Conservation (phyloP, 1,284 basidiomycete species). For the Trametes sp. region DNA sequence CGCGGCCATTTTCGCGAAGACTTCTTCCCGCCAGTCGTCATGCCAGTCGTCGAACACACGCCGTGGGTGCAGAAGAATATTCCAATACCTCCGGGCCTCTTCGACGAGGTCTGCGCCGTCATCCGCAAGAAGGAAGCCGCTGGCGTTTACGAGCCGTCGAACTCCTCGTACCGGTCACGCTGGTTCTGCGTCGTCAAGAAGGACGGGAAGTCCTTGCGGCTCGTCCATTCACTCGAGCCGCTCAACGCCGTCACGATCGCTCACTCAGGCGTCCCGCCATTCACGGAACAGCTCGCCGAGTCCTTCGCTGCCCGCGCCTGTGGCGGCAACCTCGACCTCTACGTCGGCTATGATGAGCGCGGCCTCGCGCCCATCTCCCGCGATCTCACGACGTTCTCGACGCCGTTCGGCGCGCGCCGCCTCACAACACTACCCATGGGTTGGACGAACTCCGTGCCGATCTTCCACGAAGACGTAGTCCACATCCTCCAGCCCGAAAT, state of each 20-base stretch:
- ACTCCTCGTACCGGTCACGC: slow-evolving; percentile 46
- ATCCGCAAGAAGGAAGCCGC: slow-evolving; percentile 42
- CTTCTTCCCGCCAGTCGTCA: slow-evolving; percentile 45
- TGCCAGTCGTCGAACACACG: slow-evolving; percentile 44
- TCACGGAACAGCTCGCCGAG: slow-evolving; percentile 42
- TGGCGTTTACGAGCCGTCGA: slow-evolving; percentile 47
- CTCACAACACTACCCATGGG: slow-evolving; percentile 47
- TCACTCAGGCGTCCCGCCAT: slow-evolving; percentile 38
- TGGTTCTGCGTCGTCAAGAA: slow-evolving; percentile 53
- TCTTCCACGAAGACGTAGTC: slow-evolving; percentile 46
- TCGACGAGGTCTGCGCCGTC: slow-evolving; percentile 42
- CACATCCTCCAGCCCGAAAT: slow-evolving; percentile 47
- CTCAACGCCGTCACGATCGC: slow-evolving; percentile 45
- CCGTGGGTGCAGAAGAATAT: slow-evolving; percentile 49
- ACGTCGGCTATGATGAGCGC: slow-evolving; percentile 34
- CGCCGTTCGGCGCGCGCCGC: slow-evolving; percentile 31
- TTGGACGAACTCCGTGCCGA: slow-evolving; percentile 48
- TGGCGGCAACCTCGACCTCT: slow-evolving; percentile 39
- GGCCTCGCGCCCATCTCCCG: slow-evolving; percentile 36
- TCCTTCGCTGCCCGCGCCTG: slow-evolving; percentile 28
- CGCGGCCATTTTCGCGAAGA: slow-evolving; percentile 44
- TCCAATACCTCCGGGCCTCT: slow-evolving; percentile 48
- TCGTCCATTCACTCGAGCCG: slow-evolving; percentile 44
- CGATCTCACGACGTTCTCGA: slow-evolving; percentile 39
- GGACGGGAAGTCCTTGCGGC: slow-evolving; percentile 42